Conservation (phyloP, 1,139 yeast genomes). For the Scheffersomyces quercinus region DNA sequence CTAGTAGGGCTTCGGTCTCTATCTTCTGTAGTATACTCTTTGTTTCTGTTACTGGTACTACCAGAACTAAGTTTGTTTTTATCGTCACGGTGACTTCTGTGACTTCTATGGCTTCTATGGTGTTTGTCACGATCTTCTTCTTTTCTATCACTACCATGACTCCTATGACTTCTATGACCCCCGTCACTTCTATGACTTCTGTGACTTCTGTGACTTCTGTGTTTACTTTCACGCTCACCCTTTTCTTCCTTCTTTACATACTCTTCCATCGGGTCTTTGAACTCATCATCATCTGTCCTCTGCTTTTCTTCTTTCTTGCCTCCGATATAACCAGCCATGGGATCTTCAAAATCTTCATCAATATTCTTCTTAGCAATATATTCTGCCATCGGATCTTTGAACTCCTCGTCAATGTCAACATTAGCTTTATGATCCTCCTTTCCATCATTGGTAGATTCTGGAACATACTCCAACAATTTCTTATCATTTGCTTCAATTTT, state of each 20-base stretch:
- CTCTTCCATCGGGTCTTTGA: constrained; percentile 14
- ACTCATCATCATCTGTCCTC: constrained; percentile 15
- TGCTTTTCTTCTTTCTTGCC: constrained; percentile 8
- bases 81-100: constrained; percentile 7
- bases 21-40: too few species aligned
- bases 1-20: constrained; percentile 5
- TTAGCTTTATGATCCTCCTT: neutral
- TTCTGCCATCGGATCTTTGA: constrained; percentile 16
- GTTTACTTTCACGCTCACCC: constrained; percentile 1
- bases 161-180: constrained; percentile 2
- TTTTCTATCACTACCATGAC: neutral
- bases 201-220: constrained; percentile 2
- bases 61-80: neutral
- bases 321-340: constrained; percentile 10
- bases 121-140: constrained; percentile 4
- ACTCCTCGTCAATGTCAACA: constrained; percentile 12
- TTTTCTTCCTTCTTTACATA: constrained; percentile 2
- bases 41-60: neutral
- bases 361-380: neutral
- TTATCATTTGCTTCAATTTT: neutral
- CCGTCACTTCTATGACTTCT: constrained; percentile 1
- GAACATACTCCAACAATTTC: constrained; percentile 12
- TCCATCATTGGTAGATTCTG: constrained; percentile 1
- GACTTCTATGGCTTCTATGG: constrained; percentile 5
- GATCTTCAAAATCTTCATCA: constrained; percentile 17